Evolutionary conservation across 768 basidiomycete species (phyloP), one percentile per base, ranked within the genome.

Genomic region (Suillus subalutaceus): DNA sequence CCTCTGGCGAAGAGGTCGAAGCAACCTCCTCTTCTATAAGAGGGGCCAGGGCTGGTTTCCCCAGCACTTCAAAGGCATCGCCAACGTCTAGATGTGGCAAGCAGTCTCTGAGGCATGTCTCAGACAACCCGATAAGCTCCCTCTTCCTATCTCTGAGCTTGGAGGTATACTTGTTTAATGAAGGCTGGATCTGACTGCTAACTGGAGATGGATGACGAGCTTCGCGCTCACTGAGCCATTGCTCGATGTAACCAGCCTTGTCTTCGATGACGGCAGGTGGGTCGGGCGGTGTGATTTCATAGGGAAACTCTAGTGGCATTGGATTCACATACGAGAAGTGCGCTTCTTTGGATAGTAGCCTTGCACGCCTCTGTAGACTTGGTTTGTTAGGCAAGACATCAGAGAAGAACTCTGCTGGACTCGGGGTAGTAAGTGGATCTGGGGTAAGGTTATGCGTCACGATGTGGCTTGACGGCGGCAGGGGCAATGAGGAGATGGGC

Each of bases 301-400:
- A 94, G 0, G 96, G 97, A 77, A 97, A 98, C 3, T 89, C 79
- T 0, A 91, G 67, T 10, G 94, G 93, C 68, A 94, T 85, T 0
- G 97, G 96, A 4, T 92, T 84, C 63, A 94, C 89, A 73, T 89
- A 88, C n/a, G 90, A 85, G 77, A 88, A 96, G 75, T 96, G 94
- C 5, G 85, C 84, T 48, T 83, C 74, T 0, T 81, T 73, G 0
- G 84, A 77, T 20, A 91, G 78, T 2, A 92, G 79, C 66, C 90
- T 85, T 44, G 90, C 83, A 63, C 92, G 85, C 23, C 92, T 86
- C 74, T 92, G 91, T 26, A 89, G 67, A 72, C 88, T 90, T 0
- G 93, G 92, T 2, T 76, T 80, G 41, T 61, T 73, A 8, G 72
- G 74, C 63, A 90, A 83, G 12, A 87, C 77, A 20, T 82, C 77